Evolutionary conservation across 441 rosid genomes (phyloP), one percentile per base, ranked within the genome.

Genomic region (Mallotus japonicus): DNA sequence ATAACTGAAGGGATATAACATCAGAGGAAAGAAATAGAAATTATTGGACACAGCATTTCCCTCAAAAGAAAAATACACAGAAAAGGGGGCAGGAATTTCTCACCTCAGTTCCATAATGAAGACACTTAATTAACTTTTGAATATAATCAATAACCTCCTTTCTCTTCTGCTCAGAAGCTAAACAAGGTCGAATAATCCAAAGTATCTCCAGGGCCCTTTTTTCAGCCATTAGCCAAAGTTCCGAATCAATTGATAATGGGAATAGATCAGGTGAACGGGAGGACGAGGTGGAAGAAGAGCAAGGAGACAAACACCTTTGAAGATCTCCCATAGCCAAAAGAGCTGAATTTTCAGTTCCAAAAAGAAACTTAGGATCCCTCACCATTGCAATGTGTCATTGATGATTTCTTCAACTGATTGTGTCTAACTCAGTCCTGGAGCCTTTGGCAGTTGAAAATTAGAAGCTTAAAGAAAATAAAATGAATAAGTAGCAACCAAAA

Each of bases 161-260:
- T 76, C 98, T 83, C 76, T 62, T 86, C 67, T 75, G 74, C 82
- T 93, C 92, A 59, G 97, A 87, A 76, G 81, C 81, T 67, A 70
- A 69, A 72, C 86, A 69, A 10, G 97, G 97, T 80, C 87, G 94
- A 76, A 90, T 82, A 47, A 74, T 44, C 78, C 78, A 76, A 50
- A 93, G 71, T 67, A 93, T 89, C 83, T 95, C 99, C 71, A 79
- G 83, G 79, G 76, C 84, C 81, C 96, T 92, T 65, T 81, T 76
- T 83, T 93, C 97, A 51, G 94, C 90, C 81, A 87, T 62, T 65
- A 65, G 70, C 97, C 97, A 91, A 57, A 87, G 72, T 71, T 91
- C 93, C 42, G 65, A 59, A 73, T 81, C 87, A 74, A 87, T 76
- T 69, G 86, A 75, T 71, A 84, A 67, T 46, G 84, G 87, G 58